Base-by-base conservation (phyloP, 73 alveolate genomes). In the Tetrahymena borealis region DNA sequence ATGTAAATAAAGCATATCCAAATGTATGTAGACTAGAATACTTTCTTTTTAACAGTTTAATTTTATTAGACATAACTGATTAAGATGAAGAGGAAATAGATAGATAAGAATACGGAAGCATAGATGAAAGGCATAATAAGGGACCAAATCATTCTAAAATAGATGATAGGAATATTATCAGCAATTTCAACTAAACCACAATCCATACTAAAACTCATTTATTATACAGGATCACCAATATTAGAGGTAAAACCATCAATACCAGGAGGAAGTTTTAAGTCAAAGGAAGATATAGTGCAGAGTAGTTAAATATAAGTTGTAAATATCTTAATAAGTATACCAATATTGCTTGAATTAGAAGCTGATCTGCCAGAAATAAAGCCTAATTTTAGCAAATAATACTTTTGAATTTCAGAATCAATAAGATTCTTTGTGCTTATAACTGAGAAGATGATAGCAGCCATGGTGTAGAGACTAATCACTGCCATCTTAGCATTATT, bases 311-410 rank as follows among this genome's bases (percentile, higher is more conserved):
- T 36, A 40, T 40, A 12, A 32, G 37, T 38, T 32, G 32, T 90
- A 32, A 36, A 33, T 90, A 91, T 91, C 18, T 91, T 91, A 24
- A 91, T 38, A 16, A 91, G 36, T 91, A 38, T 38, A 38, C 94
- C 36, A 5, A 41, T 31, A 32, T 91, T 31, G 40, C 42, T 90
- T 24, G 28, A 91, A 39, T 77, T 40, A 39, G 33, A 91, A n/a
- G n/a, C n/a, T n/a, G n/a, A n/a, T n/a, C n/a, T n/a, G n/a, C 32
- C 40, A 40, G 31, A 36, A 39, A n/a, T 40, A n/a, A 28, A 77
- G 39, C 32, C 42, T 90, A 91, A 36, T 40, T 91, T 91, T 39
- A 32, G 35, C 32, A 91, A 28, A 32, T 4, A 39, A 3, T 39
- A 39, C 24, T 39, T 91, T 91, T 91, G 42, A 91, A 40, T 39